Evolutionary conservation across 495 filamentous ascomycete genomes (phyloP), one percentile per base, ranked within the genome.

Genomic region (Xylaria castorea): DNA sequence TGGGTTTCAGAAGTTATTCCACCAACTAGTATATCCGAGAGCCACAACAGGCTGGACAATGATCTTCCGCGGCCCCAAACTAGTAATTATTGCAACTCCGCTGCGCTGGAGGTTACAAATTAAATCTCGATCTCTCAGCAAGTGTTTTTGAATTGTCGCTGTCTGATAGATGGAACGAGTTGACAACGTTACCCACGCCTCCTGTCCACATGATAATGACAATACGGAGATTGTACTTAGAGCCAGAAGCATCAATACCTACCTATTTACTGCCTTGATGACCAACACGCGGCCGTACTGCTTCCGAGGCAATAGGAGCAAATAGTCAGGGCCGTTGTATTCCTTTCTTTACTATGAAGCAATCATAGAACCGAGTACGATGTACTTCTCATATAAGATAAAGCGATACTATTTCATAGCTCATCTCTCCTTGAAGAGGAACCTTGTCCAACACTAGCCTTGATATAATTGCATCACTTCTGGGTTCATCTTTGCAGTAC

Each of bases 11-110:
- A 51, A 68, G 60, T 51, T 70, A 63, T 63, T 70, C 68, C 68
- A 70, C 68, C 68, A 70, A 70, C 68, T 50, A 53, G 20, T 40
- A 25, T 27, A 8, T 12, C 8, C 42, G 20, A 38, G 32, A 27
- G 34, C 42, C 68, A 38, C 40, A 40, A 40, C 5, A 40, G 12
- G 40, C 22, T 51, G 68, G 68, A n/a, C 42, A 34, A 64, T 30
- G 42, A 70, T 70, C 68, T 70, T 70, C 68, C 68, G 58, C 27
- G 14, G 22, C 40, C 68, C 58, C 57, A 63, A 70, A 63, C 63
- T 22, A 70, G 68, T 12, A 62, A 70, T 25, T 18, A 16, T 46
- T 32, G 40, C 30, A 53, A 38, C 32, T 38, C 22, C 46, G 32
- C 46, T 46, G 44, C 20, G 40, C n/a, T 30, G 25, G 2, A 30